Evolutionary conservation across 768 basidiomycete genomes (phyloP).

Genomic region (Hortiboletus flavorubellus): DNA sequence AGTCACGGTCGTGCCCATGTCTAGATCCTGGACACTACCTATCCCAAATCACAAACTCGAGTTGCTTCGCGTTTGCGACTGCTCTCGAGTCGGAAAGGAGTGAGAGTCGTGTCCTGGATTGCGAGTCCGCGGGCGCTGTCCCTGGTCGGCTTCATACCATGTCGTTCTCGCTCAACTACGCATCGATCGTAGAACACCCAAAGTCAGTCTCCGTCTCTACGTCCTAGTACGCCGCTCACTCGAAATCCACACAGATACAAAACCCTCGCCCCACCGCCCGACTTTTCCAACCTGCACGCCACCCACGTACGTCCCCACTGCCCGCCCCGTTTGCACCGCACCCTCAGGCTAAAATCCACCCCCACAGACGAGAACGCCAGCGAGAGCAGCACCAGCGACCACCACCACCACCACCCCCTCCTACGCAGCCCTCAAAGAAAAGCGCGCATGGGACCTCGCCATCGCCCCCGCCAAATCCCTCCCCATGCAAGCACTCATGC

Average conservation of each 20-base stretch:
- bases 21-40: no score
- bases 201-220: constrained; percentile 17
- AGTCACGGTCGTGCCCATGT: no score
- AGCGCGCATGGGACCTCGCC: constrained; percentile 84
- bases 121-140: no score
- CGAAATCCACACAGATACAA: constrained; percentile 46
- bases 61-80: no score
- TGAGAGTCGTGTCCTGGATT: no score
- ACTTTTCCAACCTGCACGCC: constrained; percentile 52
- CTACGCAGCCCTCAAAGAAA: constrained; percentile 67
- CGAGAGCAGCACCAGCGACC: constrained; percentile 28
- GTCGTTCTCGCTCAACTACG: constrained; percentile 31
- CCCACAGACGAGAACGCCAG: constrained; percentile 40
- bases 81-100: no score
- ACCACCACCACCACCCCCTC: constrained; percentile 37
- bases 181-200: constrained; percentile 30
- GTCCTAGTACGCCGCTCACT: not conserved
- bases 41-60: no score
- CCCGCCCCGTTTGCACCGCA: not conserved
- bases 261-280: constrained; percentile 61
- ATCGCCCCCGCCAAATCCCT: constrained; percentile 83
- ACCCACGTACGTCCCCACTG: constrained; percentile 22
- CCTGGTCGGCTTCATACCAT: constrained; percentile 3
- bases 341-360: not conserved
- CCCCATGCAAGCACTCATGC: constrained; percentile 97